Conservation (phyloP, 306 rosid genomes). For the Albizia julibrissin region DNA sequence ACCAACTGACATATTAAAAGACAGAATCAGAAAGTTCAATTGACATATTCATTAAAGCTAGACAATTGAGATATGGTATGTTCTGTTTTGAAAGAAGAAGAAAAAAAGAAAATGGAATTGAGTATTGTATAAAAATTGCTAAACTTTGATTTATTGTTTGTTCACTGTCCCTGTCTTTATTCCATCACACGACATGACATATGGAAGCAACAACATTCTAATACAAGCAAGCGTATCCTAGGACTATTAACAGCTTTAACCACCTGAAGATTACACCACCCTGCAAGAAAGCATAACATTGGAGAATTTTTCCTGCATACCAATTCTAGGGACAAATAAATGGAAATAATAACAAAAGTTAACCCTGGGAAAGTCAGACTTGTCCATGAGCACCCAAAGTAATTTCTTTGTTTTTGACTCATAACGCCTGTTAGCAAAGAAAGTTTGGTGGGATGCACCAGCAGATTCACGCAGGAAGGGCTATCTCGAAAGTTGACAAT, state of each 20-base stretch:
- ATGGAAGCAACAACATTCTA: conserved; percentile 13
- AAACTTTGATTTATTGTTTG: neutral
- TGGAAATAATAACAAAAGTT: neutral
- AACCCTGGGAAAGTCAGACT: neutral
- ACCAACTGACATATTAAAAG: neutral
- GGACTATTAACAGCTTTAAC: conserved; percentile 21
- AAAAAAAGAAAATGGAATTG: neutral
- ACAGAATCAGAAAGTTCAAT: neutral
- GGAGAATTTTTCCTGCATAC: neutral
- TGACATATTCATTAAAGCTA: neutral
- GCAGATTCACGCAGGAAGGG: neutral
- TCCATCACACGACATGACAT: conserved; percentile 35
- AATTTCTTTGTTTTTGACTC: neutral
- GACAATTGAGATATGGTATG: neutral
- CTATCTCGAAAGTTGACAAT: neutral
- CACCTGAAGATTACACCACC: conserved; percentile 23
- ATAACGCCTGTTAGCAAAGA: neutral
- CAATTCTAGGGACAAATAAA: neutral
- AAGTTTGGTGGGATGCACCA: neutral
- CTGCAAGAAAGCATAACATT: conserved; percentile 44
- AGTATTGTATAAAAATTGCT: neutral
- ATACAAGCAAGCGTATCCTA: conserved; percentile 43
- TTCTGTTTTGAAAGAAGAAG: neutral
- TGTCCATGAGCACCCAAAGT: neutral
- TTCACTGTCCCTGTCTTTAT: conserved; percentile 39